phyloP scores from a whole-genome alignment of 2,329 filamentous ascomycete genomes.

The Sporothrix phasma region DNA sequence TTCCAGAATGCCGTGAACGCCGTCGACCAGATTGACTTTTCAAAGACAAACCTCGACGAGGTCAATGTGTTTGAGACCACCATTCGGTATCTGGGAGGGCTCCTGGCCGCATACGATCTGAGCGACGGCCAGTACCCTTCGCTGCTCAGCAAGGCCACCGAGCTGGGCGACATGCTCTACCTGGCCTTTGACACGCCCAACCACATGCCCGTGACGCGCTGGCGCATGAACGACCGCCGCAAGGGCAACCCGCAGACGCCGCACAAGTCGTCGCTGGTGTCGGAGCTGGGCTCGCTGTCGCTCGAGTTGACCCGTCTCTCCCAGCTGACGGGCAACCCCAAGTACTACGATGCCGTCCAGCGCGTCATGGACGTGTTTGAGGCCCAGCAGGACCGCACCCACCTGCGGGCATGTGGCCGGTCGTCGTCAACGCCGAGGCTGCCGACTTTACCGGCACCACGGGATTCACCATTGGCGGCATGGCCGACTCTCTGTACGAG shows the following conservation, averaged over 20 bases:
- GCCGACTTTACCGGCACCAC: constrained; percentile 49
- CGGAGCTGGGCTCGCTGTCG: constrained; percentile 53
- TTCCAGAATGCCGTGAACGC: constrained; percentile 54
- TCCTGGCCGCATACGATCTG: constrained; percentile 24
- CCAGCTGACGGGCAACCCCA: constrained; percentile 49
- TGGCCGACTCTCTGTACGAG: constrained; percentile 50
- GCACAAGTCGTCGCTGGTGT: constrained; percentile 29
- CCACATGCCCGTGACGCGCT: constrained; percentile 43
- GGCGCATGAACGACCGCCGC: constrained; percentile 4
- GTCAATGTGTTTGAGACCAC: constrained; percentile 39
- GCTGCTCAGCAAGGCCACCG: constrained; percentile 51
- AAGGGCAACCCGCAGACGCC: constrained; percentile 24
- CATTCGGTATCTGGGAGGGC: constrained; percentile 26
- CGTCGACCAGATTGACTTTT: constrained; percentile 51
- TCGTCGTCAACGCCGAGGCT: constrained; percentile 40
- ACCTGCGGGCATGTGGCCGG: constrained; percentile 53
- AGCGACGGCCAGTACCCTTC: constrained; percentile 42
- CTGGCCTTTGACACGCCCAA: constrained; percentile 59
- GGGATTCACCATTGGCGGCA: constrained; percentile 45
- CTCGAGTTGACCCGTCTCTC: constrained; percentile 56
- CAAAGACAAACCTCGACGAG: constrained; percentile 35
- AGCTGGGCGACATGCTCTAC: constrained; percentile 57
- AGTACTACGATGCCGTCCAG: constrained; percentile 52
- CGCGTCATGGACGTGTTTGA: constrained; percentile 48
- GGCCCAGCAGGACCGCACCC: constrained; percentile 41